These are phyloP conservation scores for Zygotorulaspora danielsina DNA, from an alignment of 805 yeast species.

Conservation along the genomic window DNA sequence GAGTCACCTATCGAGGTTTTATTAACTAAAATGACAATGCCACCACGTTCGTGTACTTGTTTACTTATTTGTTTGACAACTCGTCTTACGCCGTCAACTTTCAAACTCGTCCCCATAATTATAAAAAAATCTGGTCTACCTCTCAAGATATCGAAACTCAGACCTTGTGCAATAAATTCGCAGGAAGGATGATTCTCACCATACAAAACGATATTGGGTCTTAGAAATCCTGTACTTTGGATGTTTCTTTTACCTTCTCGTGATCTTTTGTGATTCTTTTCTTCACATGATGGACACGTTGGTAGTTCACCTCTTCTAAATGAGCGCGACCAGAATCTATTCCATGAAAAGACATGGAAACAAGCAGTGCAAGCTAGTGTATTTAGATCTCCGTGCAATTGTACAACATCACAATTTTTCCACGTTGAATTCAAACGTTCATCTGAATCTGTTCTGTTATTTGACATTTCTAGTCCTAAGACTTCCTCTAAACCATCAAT, in stretches of 20 bases:
- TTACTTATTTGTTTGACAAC: conserved; percentile 66
- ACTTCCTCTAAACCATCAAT: conserved; percentile 81
- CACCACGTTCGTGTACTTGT: conserved; percentile 72
- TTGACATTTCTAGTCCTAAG: conserved; percentile 60
- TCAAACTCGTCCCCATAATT: conserved; percentile 90
- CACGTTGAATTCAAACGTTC: conserved; percentile 42
- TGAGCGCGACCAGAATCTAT: conserved; percentile 41
- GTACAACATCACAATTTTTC: conserved; percentile 73
- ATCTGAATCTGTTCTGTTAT: conserved; percentile 33
- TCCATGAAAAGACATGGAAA: conserved; percentile 57
- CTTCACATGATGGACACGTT: conserved; percentile 66
- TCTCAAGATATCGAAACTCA: conserved; percentile 55
- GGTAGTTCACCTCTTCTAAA: conserved; percentile 67
- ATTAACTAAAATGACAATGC: conserved; percentile 73
- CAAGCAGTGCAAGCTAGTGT: conserved; percentile 74
- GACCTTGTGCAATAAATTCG: conserved; percentile 69
- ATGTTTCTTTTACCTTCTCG: conserved; percentile 69
- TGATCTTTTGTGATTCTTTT: conserved; percentile 50
- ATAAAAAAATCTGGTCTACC: conserved; percentile 71
- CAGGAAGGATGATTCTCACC: conserved; percentile 92
- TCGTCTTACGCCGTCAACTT: conserved; percentile 83
- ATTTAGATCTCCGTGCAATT: conserved; percentile 85
- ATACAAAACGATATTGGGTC: conserved; percentile 88
- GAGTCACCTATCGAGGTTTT: conserved; percentile 56
- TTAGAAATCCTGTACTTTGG: conserved; percentile 64